Evolutionary conservation across 176 grass and related monocot species (phyloP).

Genomic region (Triticum aestivum): IWGSC_CS_RefSeq_v2.1 NC_057804.1:377092611-377093110

Average conservation of each 20-base stretch:
- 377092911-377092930: neutral
- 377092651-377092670: neutral
- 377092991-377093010: slow-evolving; percentile 15
- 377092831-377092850: slow-evolving; percentile 2
- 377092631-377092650: neutral
- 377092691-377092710: neutral
- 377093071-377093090: neutral
- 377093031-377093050: neutral
- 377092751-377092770: neutral
- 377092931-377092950: slow-evolving; percentile 22
- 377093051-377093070: slow-evolving; percentile 13
- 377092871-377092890: slow-evolving; percentile 18
- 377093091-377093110: slow-evolving; percentile 27
- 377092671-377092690: neutral
- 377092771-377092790: neutral
- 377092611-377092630: neutral
- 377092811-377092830: neutral
- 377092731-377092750: neutral
- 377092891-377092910: slow-evolving; percentile 3
- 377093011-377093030: neutral
- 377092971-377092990: slow-evolving; percentile 31
- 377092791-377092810: neutral
- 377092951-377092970: neutral
- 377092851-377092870: neutral
- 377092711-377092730: neutral